Evolutionary conservation across 306 rosid species (phyloP).

Genomic region (Cajanus cajan): DNA sequence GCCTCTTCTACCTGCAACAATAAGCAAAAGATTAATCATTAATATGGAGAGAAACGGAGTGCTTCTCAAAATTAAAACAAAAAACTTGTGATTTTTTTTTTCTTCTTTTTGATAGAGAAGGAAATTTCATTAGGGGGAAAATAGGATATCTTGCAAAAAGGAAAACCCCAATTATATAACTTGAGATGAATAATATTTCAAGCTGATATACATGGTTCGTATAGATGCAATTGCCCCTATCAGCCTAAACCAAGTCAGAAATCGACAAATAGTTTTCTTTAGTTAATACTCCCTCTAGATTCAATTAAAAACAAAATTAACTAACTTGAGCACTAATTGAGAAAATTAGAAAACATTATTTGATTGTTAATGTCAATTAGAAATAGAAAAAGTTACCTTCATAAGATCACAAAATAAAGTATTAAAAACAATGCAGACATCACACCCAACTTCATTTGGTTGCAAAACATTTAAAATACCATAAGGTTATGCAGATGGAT

Average conservation of each 20-base stretch:
- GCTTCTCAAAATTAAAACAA: slow-evolving; percentile 22
- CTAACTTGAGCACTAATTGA: too few species aligned
- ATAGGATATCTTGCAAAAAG: not conserved
- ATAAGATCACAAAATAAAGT: not conserved
- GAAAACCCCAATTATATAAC: not conserved
- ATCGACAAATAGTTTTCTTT: not conserved
- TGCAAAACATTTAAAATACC: not conserved
- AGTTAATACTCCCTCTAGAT: not conserved
- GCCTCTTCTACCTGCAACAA: slow-evolving; percentile 60
- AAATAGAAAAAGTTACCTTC: not conserved
- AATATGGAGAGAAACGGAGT: slow-evolving; percentile 24
- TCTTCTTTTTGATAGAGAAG: not conserved
- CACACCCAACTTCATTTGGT: not conserved
- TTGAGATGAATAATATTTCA: not conserved
- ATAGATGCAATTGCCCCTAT: not conserved
- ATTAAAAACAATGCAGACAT: not conserved
- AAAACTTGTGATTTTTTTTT: not conserved
- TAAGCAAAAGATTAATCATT: not conserved
- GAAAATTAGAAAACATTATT: too few species aligned
- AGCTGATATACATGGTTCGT: not conserved
- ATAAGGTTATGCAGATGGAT: not conserved
- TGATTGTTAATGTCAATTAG: too few species aligned
- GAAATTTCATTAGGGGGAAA: not conserved
- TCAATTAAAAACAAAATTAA: too few species aligned
- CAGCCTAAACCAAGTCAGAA: not conserved